Evolutionary conservation across 2,329 filamentous ascomycete species (phyloP).

Genomic region (Xylaria sp.): DNA sequence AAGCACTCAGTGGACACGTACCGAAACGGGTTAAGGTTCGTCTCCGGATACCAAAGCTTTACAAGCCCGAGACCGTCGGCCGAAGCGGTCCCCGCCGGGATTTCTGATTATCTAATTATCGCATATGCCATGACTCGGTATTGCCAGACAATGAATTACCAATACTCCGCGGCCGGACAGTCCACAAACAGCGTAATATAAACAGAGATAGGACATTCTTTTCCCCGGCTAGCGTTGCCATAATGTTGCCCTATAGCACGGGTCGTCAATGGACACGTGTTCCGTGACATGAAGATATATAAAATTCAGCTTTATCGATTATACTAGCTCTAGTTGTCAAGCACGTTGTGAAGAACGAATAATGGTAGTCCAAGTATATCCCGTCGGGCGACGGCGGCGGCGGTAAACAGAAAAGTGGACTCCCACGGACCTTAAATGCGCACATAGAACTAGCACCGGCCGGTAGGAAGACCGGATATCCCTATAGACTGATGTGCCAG

Average conservation of each 20-base stretch:
- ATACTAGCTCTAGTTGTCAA: too few relatives aligned
- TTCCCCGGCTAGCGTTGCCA: neutral
- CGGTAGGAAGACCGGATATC: neutral
- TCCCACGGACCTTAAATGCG: neutral
- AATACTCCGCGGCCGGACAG: slow-evolving; percentile 2
- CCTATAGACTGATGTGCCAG: slow-evolving; percentile 8
- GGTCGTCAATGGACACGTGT: neutral
- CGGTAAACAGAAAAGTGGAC: slow-evolving; percentile 5
- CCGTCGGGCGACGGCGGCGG: neutral
- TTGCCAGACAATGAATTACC: neutral
- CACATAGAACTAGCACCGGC: neutral
- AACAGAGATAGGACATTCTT: neutral
- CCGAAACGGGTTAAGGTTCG: too few relatives aligned
- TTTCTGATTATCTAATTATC: neutral
- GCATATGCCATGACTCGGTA: neutral
- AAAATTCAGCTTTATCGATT: neutral
- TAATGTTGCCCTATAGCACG: neutral
- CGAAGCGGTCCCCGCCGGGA: neutral
- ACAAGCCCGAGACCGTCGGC: too few relatives aligned
- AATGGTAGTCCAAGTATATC: neutral
- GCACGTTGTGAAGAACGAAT: neutral
- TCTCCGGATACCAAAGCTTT: too few relatives aligned
- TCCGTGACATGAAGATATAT: neutral
- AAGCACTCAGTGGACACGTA: too few relatives aligned
- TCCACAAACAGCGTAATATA: neutral